Evolutionary conservation across 164 flowering plant genomes (phyloP).

Genomic region (Pachysandra terminalis): DNA sequence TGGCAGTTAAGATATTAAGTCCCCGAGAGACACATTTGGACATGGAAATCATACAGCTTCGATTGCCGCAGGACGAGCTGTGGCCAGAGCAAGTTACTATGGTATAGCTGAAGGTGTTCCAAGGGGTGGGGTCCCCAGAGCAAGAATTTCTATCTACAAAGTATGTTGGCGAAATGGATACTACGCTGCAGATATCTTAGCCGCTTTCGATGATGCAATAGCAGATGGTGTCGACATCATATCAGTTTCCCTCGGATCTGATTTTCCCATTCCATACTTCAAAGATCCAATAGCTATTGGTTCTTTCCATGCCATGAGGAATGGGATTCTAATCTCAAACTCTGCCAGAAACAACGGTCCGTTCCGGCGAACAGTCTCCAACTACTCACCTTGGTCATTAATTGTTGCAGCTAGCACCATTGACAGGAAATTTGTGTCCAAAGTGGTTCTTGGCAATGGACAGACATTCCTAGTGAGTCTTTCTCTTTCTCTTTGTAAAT

Average conservation of each 20-base stretch:
- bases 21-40: constrained; percentile 33
- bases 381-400: constrained; percentile 28
- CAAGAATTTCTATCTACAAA: constrained; percentile 39
- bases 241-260: constrained; percentile 29
- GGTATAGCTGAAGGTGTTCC: constrained; percentile 33
- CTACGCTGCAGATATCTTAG: constrained; percentile 20
- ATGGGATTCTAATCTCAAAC: constrained; percentile 29
- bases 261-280: constrained; percentile 4
- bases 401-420: constrained; percentile 40
- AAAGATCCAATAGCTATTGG: constrained; percentile 35
- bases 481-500: too few species aligned
- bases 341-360: constrained; percentile 38
- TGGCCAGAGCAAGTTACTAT: constrained; percentile 24
- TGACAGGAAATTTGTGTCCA: constrained; percentile 24
- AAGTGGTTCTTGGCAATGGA: constrained; percentile 34
- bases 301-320: constrained; percentile 37
- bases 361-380: constrained; percentile 5
- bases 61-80: constrained; percentile 30
- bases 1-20: constrained; percentile 1
- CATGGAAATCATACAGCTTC: constrained; percentile 40
- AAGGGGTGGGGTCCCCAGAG: constrained; percentile 31
- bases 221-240: constrained; percentile 41
- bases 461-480: not conserved
- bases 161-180: constrained; percentile 33
- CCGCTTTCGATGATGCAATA: constrained; percentile 40